These are phyloP conservation scores for Naematelia encephala DNA, from an alignment of 768 basidiomycete genomes.

Conservation along the genomic window DNA sequence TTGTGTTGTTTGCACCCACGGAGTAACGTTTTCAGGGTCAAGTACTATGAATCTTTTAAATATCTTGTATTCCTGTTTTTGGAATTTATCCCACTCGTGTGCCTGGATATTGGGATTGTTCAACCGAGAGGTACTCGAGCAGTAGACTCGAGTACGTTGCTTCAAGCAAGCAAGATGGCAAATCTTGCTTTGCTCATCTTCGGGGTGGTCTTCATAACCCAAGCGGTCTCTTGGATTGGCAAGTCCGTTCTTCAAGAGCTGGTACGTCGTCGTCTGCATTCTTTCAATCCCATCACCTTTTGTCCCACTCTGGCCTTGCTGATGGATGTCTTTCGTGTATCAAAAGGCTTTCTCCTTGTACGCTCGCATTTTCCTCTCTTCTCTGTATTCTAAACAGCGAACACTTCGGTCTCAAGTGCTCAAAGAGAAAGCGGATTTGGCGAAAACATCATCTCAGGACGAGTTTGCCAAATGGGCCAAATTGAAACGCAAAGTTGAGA, in stretches of 20 bases:
- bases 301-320: neutral
- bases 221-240: conserved; percentile 84
- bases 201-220: conserved; percentile 71
- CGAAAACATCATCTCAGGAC: conserved; percentile 89
- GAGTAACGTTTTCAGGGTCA: neutral
- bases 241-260: conserved; percentile 75
- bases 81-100: neutral
- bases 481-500: conserved; percentile 82
- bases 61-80: too few species aligned
- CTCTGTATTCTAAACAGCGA: conserved; percentile 60
- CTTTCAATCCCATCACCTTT: neutral
- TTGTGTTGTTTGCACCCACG: neutral
- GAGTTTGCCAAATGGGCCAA: conserved; percentile 99
- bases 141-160: too few species aligned
- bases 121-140: too few species aligned
- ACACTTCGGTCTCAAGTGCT: conserved; percentile 77
- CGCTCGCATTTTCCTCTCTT: conserved; percentile 62
- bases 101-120: too few species aligned
- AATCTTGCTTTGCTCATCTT: conserved; percentile 75
- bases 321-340: neutral
- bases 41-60: neutral
- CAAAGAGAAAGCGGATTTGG: conserved; percentile 73
- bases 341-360: conserved; percentile 71
- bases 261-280: conserved; percentile 56
- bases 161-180: neutral